Percentiles rank a stretch among this genome's conserved stretches.
phyloP scores from a whole-genome alignment of 2,329 filamentous ascomycete genomes.

The Venturia asperata region DNA sequence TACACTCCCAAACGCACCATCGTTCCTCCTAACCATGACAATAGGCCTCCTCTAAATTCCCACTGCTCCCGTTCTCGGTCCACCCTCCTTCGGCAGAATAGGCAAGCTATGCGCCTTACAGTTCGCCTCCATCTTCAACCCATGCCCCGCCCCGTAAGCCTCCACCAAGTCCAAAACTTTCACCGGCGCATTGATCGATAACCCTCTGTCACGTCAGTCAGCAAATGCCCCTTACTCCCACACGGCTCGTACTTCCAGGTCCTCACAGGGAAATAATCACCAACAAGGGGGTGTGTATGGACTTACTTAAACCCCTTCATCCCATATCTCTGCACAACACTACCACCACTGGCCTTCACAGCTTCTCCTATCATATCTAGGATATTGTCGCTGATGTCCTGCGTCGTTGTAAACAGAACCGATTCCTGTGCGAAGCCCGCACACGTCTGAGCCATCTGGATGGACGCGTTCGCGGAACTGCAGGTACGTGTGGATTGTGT shows the following conservation, averaged over 20 bases:
- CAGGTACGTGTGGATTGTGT: neutral
- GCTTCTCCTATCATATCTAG: neutral
- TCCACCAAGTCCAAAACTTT: slow-evolving; percentile 2
- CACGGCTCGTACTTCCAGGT: no score
- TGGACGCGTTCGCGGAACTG: neutral
- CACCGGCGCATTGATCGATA: neutral
- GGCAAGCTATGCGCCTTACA: neutral
- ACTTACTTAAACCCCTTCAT: slow-evolving; percentile 3
- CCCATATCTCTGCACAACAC: neutral
- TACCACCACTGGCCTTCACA: neutral
- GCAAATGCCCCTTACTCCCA: no score
- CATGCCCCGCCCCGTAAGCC: neutral
- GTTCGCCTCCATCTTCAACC: slow-evolving; percentile 2
- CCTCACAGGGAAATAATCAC: no score
- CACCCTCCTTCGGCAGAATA: neutral
- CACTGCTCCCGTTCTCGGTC: neutral
- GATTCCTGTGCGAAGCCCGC: neutral
- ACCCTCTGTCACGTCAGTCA: neutral
- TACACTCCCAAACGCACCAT: neutral
- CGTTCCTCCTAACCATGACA: neutral
- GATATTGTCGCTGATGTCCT: neutral
- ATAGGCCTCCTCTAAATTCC: neutral
- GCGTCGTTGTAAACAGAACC: neutral
- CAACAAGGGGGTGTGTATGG: no score
- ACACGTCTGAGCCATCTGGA: neutral